Conservation (phyloP, 768 basidiomycete species). For the Trametes coccinea region DNA sequence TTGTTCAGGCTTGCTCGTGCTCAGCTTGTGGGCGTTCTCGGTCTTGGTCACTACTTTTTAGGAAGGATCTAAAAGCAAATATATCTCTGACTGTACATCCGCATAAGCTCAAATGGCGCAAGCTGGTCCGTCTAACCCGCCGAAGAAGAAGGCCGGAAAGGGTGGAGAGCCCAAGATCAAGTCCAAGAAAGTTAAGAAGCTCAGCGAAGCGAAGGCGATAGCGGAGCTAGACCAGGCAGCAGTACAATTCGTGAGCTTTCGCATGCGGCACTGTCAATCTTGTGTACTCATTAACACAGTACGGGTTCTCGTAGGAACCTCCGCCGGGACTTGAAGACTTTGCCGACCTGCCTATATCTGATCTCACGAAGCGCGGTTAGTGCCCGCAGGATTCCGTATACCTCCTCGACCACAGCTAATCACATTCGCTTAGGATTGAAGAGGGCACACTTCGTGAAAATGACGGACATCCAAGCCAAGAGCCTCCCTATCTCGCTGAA, state of each 20-base stretch:
- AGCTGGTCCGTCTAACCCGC: constrained; percentile 21
- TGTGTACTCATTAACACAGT: constrained; percentile 24
- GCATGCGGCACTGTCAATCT: not conserved
- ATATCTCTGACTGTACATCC: not conserved
- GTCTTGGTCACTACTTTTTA: no score
- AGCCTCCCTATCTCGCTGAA: constrained; percentile 62
- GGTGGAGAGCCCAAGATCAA: constrained; percentile 19
- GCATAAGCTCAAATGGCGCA: constrained; percentile 13
- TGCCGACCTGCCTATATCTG: constrained; percentile 75
- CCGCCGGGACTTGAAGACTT: constrained; percentile 58
- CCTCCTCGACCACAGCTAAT: not conserved
- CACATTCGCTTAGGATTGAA: constrained; percentile 61
- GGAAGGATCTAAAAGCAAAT: no score
- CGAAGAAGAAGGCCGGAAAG: constrained; percentile 14
- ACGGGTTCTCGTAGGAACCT: constrained; percentile 43
- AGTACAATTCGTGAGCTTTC: constrained; percentile 48
- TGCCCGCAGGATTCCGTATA: not conserved
- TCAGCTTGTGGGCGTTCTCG: no score
- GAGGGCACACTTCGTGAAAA: constrained; percentile 80
- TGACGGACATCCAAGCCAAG: constrained; percentile 77
- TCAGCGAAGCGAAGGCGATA: constrained; percentile 49
- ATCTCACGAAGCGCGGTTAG: constrained; percentile 70
- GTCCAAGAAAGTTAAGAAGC: constrained; percentile 42
- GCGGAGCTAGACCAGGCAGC: constrained; percentile 51
- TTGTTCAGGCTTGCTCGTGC: no score